Percentiles rank a stretch among this genome's conserved stretches.
phyloP scores from a whole-genome alignment of 176 grass and related monocot species.

The Hyparrhenia diplandra region DNA sequence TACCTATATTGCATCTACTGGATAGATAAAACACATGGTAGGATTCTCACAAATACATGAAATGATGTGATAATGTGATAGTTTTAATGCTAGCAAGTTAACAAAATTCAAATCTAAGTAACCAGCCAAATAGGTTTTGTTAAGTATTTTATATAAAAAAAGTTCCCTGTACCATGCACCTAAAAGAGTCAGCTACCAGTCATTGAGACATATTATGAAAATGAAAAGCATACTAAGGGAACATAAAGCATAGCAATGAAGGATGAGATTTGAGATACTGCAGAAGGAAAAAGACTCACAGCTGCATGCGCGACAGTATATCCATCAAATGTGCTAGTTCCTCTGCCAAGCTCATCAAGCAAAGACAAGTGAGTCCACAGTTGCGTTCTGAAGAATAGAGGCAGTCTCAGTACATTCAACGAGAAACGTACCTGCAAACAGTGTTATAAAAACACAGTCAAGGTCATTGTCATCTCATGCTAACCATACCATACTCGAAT shows the following conservation, averaged over 20 bases:
- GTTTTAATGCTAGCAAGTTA: background rate
- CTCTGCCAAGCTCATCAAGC: conserved; percentile 96
- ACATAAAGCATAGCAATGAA: background rate
- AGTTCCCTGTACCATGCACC: background rate
- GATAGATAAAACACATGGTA: background rate
- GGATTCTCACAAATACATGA: background rate
- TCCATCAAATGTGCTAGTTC: conserved; percentile 98
- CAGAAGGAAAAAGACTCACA: conserved; percentile 42
- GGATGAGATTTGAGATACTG: background rate
- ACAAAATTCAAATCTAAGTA: background rate
- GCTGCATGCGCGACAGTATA: conserved; percentile 96
- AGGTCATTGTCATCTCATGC: background rate
- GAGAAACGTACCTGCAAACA: conserved; percentile 75
- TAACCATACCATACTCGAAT: background rate
- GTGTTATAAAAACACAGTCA: background rate
- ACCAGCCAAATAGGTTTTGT: background rate
- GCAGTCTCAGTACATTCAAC: conserved; percentile 90
- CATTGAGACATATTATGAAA: background rate
- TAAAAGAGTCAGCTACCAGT: background rate
- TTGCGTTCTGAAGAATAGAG: conserved; percentile 79
- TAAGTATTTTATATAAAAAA: background rate
- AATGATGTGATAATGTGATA: background rate
- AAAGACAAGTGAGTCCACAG: conserved; percentile 93
- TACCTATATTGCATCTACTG: background rate
- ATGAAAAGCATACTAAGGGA: background rate